A percentile compares a stretch with the other conserved stretches of the same genome.
Evolutionary conservation across 2,329 filamentous ascomycete species (phyloP).

Genomic region (Diplodia intermedia): DNA sequence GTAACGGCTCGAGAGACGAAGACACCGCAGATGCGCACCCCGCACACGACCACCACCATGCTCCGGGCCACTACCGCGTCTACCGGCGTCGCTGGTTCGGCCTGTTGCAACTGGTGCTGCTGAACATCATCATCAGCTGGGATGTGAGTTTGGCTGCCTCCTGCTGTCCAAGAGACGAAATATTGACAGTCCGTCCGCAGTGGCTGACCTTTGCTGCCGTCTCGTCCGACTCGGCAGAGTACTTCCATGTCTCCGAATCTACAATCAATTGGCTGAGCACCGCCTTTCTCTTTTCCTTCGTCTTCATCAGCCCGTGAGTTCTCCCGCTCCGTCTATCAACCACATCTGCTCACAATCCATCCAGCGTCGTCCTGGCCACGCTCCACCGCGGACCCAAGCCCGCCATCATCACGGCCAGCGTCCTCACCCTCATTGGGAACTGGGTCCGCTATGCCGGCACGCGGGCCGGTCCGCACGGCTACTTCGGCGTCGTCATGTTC

Average conservation of each 20-base stretch:
- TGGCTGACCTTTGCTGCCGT: constrained; percentile 94
- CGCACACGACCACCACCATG: neutral
- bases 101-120: constrained; percentile 77
- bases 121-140: constrained; percentile 96
- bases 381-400: constrained; percentile 78
- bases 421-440: constrained; percentile 80
- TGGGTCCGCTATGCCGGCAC: constrained; percentile 87
- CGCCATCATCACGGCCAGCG: constrained; percentile 75
- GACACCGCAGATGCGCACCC: neutral
- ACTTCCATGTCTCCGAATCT: constrained; percentile 76
- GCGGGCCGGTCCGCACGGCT: constrained; percentile 60
- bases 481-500: constrained; percentile 81
- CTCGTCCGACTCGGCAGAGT: constrained; percentile 73
- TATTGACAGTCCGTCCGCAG: constrained; percentile 52
- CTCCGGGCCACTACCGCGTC: constrained; percentile 50
- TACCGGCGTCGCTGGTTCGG: constrained; percentile 94
- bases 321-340: neutral
- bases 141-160: constrained; percentile 69
- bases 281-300: constrained; percentile 84
- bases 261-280: constrained; percentile 94
- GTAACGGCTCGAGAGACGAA: constrained; percentile 3
- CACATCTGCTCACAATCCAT: constrained; percentile 8
- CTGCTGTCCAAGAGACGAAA: too few species aligned
- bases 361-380: constrained; percentile 69
- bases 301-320: constrained; percentile 69